A percentile compares a stretch with the other conserved stretches of the same genome.
Evolutionary conservation across 2,329 filamentous ascomycete genomes (phyloP).

Genomic region (Nemania sp.): DNA sequence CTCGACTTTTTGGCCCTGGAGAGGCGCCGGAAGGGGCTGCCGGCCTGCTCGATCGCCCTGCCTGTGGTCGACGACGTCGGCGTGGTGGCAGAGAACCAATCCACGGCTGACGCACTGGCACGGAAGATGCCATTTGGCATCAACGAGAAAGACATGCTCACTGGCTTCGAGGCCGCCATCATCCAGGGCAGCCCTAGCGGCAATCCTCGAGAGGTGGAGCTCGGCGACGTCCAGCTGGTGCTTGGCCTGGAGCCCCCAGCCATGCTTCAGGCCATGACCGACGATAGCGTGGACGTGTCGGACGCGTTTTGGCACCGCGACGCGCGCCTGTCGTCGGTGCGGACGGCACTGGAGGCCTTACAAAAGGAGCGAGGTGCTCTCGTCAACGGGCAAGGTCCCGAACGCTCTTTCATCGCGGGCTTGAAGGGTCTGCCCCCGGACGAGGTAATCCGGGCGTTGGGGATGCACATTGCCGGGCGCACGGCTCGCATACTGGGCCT

Average conservation of each 20-base stretch:
- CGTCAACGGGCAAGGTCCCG: not conserved
- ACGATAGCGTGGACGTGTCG: not conserved
- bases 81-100: not conserved
- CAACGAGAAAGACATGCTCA: constrained; percentile 16
- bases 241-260: constrained; percentile 13
- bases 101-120: constrained; percentile 10
- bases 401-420: not conserved
- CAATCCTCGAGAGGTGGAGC: too few relatives aligned
- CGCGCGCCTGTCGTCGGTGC: constrained; percentile 11
- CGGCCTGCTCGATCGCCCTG: constrained; percentile 8
- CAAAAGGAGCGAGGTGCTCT: not conserved
- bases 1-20: constrained; percentile 17
- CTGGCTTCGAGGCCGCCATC: constrained; percentile 14
- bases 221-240: constrained; percentile 10
- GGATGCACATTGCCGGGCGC: not conserved
- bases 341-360: not conserved
- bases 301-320: constrained; percentile 17
- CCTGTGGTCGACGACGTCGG: constrained; percentile 17
- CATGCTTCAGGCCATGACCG: constrained; percentile 4
- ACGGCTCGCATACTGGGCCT: constrained; percentile 2
- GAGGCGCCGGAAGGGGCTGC: constrained; percentile 1
- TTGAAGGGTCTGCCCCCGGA: constrained; percentile 1
- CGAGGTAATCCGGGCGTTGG: constrained; percentile 2
- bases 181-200: not conserved
- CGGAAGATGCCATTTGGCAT: constrained; percentile 10